Conservation (phyloP, 768 basidiomycete species). For the Nidularia pulvinata region DNA sequence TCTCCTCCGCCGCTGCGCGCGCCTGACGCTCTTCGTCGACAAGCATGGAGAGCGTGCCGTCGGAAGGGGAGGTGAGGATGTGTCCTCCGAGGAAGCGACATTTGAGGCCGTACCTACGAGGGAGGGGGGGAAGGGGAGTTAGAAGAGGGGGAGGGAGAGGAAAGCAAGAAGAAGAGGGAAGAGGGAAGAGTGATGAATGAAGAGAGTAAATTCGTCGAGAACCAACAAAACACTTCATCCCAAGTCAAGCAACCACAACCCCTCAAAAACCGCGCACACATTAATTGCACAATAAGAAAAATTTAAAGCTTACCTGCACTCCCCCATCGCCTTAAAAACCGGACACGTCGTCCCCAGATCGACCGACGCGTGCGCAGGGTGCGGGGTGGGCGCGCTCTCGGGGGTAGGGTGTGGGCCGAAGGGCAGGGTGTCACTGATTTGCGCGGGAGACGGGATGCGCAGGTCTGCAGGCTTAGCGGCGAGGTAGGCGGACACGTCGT, state of each 20-base stretch:
- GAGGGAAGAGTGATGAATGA: too few relatives aligned
- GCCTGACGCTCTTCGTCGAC: slow-evolving; percentile 63
- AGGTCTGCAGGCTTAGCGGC: slow-evolving; percentile 76
- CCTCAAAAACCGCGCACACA: too few relatives aligned
- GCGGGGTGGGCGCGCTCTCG: slow-evolving; percentile 16
- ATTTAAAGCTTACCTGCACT: slow-evolving; percentile 51
- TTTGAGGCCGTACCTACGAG: slow-evolving; percentile 72
- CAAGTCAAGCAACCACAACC: too few relatives aligned
- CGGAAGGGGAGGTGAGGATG: slow-evolving; percentile 38
- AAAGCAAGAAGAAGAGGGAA: too few relatives aligned
- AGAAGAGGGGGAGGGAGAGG: too few relatives aligned
- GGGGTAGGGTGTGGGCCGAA: slow-evolving; percentile 35
- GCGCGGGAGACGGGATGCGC: slow-evolving; percentile 44
- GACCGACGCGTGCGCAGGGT: slow-evolving; percentile 34
- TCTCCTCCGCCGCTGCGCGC: slow-evolving; percentile 37
- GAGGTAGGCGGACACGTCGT: slow-evolving; percentile 79
- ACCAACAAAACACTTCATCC: too few relatives aligned
- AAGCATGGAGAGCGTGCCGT: slow-evolving; percentile 40
- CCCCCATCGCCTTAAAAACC: slow-evolving; percentile 63
- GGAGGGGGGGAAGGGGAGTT: neutral
- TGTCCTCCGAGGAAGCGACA: slow-evolving; percentile 92
- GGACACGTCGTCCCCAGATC: slow-evolving; percentile 60
- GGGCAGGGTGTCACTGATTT: slow-evolving; percentile 46
- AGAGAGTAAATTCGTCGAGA: too few relatives aligned
- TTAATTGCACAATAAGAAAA: too few relatives aligned